Evolutionary conservation across 139 green algal genomes (phyloP).

Genomic region (Chlorella sorokiniana): DNA sequence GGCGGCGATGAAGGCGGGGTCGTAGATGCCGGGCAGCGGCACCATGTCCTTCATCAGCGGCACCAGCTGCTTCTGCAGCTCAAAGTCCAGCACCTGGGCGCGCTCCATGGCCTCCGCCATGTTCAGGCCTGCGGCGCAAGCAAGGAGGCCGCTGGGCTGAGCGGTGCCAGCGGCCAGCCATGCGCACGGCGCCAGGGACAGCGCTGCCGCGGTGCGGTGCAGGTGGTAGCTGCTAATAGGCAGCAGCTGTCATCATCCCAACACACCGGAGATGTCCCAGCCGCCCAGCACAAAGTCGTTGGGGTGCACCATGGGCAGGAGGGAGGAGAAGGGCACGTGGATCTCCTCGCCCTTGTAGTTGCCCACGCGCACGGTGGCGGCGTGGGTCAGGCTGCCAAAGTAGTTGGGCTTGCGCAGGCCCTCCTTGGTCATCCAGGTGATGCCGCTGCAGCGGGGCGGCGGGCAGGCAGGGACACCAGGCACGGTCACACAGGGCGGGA

Average conservation of each 20-base stretch:
- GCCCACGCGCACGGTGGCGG: constrained; percentile 90
- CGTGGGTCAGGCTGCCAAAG: constrained; percentile 95
- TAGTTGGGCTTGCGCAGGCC: constrained; percentile 97
- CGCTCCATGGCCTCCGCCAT: constrained; percentile 96
- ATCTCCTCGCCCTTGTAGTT: constrained; percentile 96
- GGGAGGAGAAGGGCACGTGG: constrained; percentile 88
- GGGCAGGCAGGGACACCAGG: background rate
- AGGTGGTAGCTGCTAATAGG: background rate
- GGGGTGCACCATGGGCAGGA: constrained; percentile 94
- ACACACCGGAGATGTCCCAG: constrained; percentile 92
- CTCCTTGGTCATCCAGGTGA: constrained; percentile 99
- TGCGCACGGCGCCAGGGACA: too few species aligned
- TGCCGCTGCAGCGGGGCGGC: constrained; percentile 66
- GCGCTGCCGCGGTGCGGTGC: too few species aligned
- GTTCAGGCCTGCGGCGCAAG: constrained; percentile 66
- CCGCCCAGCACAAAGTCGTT: constrained; percentile 96
- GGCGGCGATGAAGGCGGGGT: constrained; percentile 95
- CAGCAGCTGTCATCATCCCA: background rate
- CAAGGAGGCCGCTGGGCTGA: too few species aligned
- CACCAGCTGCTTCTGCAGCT: constrained; percentile 96
- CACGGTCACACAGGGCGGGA: background rate
- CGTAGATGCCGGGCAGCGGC: constrained; percentile 96
- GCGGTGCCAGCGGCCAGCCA: too few species aligned
- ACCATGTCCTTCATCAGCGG: constrained; percentile 93
- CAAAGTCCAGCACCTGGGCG: constrained; percentile 91